These are phyloP conservation scores for Mycena leptocephala DNA, from an alignment of 768 basidiomycete genomes.

Conservation along the genomic window DNA sequence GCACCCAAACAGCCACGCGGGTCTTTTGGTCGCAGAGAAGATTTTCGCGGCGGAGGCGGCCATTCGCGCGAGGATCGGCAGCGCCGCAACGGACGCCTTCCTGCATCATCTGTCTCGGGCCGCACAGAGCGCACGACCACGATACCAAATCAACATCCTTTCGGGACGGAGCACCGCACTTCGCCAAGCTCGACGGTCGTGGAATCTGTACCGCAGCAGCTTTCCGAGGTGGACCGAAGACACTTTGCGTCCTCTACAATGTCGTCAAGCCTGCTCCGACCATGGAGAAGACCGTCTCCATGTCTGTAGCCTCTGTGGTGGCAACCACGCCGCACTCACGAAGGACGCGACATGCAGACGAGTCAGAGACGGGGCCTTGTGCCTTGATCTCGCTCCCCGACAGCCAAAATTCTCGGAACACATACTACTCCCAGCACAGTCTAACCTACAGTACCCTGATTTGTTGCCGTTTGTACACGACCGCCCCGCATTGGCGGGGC, in stretches of 20 bases:
- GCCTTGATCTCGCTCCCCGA: conserved; percentile 1
- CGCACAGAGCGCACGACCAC: conserved; percentile 2
- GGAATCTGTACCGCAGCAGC: not conserved
- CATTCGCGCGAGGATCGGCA: no score
- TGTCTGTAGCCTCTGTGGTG: conserved; percentile 39
- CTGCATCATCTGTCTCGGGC: conserved; percentile 28
- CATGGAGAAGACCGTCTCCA: conserved; percentile 30
- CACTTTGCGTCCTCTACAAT: conserved; percentile 35
- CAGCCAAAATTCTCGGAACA: not conserved
- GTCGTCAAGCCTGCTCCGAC: not conserved
- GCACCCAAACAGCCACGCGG: no score
- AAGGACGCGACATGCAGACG: conserved; percentile 13
- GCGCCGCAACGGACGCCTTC: not conserved
- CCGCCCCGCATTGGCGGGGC: not conserved
- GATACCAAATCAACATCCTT: conserved; percentile 1
- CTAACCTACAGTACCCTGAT: not conserved
- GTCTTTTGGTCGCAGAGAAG: no score
- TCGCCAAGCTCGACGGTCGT: not conserved
- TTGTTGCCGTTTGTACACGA: not conserved
- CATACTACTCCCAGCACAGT: not conserved
- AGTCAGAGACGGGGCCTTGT: conserved; percentile 2
- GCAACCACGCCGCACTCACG: conserved; percentile 33
- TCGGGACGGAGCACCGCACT: conserved; percentile 26
- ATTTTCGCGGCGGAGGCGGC: no score
- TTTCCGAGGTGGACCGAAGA: conserved; percentile 6